A percentile compares a stretch with the other conserved stretches of the same genome.
These are phyloP conservation scores for Beauveria australis DNA, from an alignment of 2,329 filamentous ascomycete species.

Conservation along the genomic window DNA sequence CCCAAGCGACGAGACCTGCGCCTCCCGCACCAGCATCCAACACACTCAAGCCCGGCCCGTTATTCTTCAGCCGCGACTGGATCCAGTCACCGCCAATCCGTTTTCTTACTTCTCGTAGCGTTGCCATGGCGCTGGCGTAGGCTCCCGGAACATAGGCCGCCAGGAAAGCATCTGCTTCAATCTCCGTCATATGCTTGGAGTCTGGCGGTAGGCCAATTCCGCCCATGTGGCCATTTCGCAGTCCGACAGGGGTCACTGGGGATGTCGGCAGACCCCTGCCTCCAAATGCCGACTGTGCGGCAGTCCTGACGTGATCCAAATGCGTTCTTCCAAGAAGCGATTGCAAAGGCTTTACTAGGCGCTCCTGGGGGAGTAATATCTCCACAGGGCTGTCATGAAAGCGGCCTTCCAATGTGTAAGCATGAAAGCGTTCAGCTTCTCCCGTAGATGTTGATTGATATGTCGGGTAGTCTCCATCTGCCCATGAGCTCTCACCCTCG, in stretches of 20 bases:
- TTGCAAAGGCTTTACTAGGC: slow-evolving; percentile 62
- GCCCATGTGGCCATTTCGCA: slow-evolving; percentile 51
- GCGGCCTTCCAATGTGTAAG: slow-evolving; percentile 63
- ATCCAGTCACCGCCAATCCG: slow-evolving; percentile 66
- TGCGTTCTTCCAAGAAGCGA: slow-evolving; percentile 59
- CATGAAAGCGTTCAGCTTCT: slow-evolving; percentile 54
- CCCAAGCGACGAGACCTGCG: slow-evolving; percentile 65
- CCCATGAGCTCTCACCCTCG: background rate
- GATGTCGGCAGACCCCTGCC: slow-evolving; percentile 70
- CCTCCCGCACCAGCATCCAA: slow-evolving; percentile 70
- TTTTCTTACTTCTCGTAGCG: slow-evolving; percentile 65
- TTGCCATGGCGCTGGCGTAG: slow-evolving; percentile 59
- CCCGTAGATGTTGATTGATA: slow-evolving; percentile 6
- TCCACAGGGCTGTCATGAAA: slow-evolving; percentile 68
- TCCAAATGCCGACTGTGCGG: slow-evolving; percentile 68
- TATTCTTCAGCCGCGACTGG: slow-evolving; percentile 46
- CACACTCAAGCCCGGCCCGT: slow-evolving; percentile 47
- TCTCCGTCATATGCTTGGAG: slow-evolving; percentile 60
- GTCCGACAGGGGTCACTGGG: slow-evolving; percentile 56
- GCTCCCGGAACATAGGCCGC: slow-evolving; percentile 61
- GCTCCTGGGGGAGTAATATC: slow-evolving; percentile 61
- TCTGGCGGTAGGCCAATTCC: slow-evolving; percentile 56
- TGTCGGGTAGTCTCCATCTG: background rate
- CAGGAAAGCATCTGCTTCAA: slow-evolving; percentile 67
- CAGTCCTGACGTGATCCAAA: slow-evolving; percentile 64